Evolutionary conservation across 108 stramenopile genomes (phyloP), one percentile per base, ranked within the genome.

Genomic region (Skeletonema costatum): DNA sequence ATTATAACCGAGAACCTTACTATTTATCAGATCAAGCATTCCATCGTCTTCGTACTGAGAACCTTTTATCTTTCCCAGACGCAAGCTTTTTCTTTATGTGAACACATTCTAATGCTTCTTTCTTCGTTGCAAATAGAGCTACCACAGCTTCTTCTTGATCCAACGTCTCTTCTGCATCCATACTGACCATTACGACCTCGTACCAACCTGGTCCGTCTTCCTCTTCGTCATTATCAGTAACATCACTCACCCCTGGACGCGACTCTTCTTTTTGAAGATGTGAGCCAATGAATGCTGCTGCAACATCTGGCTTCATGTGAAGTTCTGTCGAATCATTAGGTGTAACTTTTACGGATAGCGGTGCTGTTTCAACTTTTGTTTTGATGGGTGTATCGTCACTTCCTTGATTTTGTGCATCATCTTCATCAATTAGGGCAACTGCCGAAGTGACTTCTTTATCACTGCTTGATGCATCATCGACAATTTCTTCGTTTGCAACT

Each of bases 251-350:
- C 12, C 11, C 65, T 12, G 48, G 21, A 19, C 25, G 21, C 19
- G 19, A 9, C 44, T 48, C 73, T 14, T 79, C 33, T 25, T 50
- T 17, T 66, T 32, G 25, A 11, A 42, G 60, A 9, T 48, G 75
- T 1, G 67, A 59, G 35, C n/a, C 6, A 32, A 68, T 32, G 41
- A 46, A 68, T 25, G 50, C 64, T 13, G 73, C 73, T 32, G 74
- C 73, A 12, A 69, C 56, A 62, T 79, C 68, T 13, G 78, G 73
- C 32, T 75, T 79, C 73, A 79, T 79, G 5, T 50, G 72, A 21
- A 79, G 73, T 59, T 66, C 17, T 61, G 66, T 66, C 3, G 73
- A 74, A 46, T 67, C 56, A 21, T 30, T 13, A 29, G 78, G 73
- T 12, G 53, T 66, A 31, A 75, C 35, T 68, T 67, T 10, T 25